Evolutionary conservation across 2,329 filamentous ascomycete species (phyloP), one percentile per base, ranked within the genome.

Genomic region (Paecilomyces sp.): DNA sequence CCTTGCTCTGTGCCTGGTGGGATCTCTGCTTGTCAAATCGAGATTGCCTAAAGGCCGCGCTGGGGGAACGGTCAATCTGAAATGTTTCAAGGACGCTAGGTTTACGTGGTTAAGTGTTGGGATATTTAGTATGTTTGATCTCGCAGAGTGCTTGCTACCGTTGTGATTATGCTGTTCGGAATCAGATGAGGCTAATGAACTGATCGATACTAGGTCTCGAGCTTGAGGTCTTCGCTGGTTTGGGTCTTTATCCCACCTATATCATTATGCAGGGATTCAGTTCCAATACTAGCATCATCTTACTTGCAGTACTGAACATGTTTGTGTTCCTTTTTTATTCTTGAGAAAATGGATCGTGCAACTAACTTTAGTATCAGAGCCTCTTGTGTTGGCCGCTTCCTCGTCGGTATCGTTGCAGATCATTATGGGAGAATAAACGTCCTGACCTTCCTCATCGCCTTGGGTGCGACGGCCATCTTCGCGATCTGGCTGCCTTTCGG

Each of bases 401-500:
- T 80, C 1, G 75, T 78, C 0, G 80, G 80, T 0, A 67, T 76
- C 1, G 62, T 78, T 3, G 77, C 76, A 2, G 80, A 82, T 58
- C 68, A 67, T 13, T 70, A 79, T 36, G 80, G 80, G 0, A 76
- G 78, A 4, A 77, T 82, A 55, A 82, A 82, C 61, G 74, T 78
- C 0, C 72, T 81, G 0, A 67, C 75, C 8, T 58, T 68, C 11
- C 70, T 77, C 59, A 73, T 78, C 22, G 59, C 69, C 0, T 55
- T 70, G 5, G 74, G 71, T 0, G 64, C 76, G 0, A 36, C 79
- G 7, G 69, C 74, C 11, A 79, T 79, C 22, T 76, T 77, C 1
- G 70, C 71, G 0, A 69, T 82, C n/a, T 75, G 79, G 62, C 67
- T 81, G 0, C 79, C 79, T 0, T 80, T 81, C 58, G 78, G 75